Percentiles rank a stretch among this genome's conserved stretches.
Evolutionary conservation across 805 yeast species (phyloP).

Genomic region (Lachancea meyersii): DNA sequence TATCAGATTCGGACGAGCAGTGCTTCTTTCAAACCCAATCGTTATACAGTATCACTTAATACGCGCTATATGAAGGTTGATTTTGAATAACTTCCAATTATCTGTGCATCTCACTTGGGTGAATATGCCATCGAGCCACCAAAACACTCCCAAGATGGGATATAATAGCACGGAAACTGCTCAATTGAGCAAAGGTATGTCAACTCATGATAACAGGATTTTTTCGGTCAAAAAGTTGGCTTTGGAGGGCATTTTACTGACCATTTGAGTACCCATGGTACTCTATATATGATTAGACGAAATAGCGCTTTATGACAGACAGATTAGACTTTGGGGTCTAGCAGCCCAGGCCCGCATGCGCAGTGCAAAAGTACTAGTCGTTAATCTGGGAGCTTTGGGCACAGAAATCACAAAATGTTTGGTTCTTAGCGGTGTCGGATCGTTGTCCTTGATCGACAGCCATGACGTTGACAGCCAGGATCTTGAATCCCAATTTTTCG

Average conservation of each 20-base stretch:
- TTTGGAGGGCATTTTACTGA: not conserved
- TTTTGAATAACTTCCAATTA: too few relatives aligned
- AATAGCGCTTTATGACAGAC: constrained; percentile 88
- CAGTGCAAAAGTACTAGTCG: constrained; percentile 60
- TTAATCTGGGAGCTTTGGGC: constrained; percentile 73
- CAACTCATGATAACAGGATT: not conserved
- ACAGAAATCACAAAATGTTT: constrained; percentile 79
- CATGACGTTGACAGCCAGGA: constrained; percentile 52
- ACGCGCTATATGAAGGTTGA: too few relatives aligned
- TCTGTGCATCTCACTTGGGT: not conserved
- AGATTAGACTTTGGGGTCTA: constrained; percentile 92
- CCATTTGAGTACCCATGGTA: not conserved
- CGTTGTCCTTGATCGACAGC: constrained; percentile 62
- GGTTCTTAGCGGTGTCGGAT: constrained; percentile 82
- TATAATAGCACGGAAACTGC: not conserved
- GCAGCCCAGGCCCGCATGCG: constrained; percentile 79
- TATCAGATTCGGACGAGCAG: too few relatives aligned
- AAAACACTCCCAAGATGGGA: not conserved
- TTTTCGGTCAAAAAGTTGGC: not conserved
- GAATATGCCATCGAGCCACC: not conserved
- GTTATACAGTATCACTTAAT: too few relatives aligned
- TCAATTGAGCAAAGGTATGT: constrained; percentile 11
- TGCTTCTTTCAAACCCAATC: too few relatives aligned
- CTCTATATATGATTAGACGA: constrained; percentile 46
- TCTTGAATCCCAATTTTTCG: constrained; percentile 68